phyloP scores from a whole-genome alignment of 2,329 filamentous ascomycete species.

The Colletotrichum karsti region DNA sequence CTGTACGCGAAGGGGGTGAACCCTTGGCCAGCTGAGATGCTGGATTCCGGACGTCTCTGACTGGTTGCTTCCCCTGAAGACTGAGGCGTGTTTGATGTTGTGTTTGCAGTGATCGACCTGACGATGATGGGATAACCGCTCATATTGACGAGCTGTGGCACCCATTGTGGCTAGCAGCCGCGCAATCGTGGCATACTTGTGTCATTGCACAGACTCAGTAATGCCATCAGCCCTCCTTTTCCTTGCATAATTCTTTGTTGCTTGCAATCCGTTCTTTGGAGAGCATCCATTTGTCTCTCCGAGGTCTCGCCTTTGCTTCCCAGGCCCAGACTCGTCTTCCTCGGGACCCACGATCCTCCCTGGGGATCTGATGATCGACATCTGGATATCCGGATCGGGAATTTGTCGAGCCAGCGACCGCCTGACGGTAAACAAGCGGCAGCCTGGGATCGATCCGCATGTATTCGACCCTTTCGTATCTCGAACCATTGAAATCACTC shows the following conservation, averaged over 20 bases:
- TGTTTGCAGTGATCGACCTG: conserved; percentile 5
- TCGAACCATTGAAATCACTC: conserved; percentile 6
- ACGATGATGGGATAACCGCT: not conserved
- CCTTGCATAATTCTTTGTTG: conserved; percentile 1
- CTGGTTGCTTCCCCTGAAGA: conserved; percentile 19
- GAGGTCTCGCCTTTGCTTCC: not conserved
- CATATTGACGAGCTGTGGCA: conserved; percentile 12
- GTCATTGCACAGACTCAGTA: not conserved
- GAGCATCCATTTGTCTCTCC: not conserved
- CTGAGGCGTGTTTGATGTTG: not conserved
- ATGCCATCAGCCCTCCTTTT: not conserved
- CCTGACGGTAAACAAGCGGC: not conserved
- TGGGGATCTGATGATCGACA: conserved; percentile 14
- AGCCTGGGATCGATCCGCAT: not conserved
- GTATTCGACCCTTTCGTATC: conserved; percentile 9
- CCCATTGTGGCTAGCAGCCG: conserved; percentile 20
- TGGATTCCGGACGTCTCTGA: not conserved
- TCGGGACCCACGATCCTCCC: not conserved
- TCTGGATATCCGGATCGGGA: conserved; percentile 13
- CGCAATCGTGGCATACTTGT: conserved; percentile 1
- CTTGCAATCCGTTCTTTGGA: not conserved
- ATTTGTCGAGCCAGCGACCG: conserved; percentile 6
- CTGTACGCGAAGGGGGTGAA: not conserved
- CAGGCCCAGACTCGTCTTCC: not conserved
- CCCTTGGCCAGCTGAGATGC: conserved; percentile 23